Percentiles rank a stretch among this genome's conserved stretches.
phyloP scores from a whole-genome alignment of 2,329 filamentous ascomycete genomes.

The Penicillium sp. region DNA sequence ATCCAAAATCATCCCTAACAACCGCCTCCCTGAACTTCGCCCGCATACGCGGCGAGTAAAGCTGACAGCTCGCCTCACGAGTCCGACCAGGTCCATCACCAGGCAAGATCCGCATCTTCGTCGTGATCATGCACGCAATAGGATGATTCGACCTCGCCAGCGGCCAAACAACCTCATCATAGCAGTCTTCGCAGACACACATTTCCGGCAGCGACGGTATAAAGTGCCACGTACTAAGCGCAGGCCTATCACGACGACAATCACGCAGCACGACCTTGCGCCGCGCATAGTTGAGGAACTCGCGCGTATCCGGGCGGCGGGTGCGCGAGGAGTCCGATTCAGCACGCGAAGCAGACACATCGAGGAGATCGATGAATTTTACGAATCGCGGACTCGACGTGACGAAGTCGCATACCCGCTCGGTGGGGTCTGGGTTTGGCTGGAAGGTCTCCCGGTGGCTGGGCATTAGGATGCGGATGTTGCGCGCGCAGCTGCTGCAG shows the following conservation, averaged over 20 bases:
- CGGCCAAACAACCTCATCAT: slow-evolving; percentile 74
- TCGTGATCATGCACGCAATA: slow-evolving; percentile 66
- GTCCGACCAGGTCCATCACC: slow-evolving; percentile 43
- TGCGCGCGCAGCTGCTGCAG: slow-evolving; percentile 71
- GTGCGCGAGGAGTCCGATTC: slow-evolving; percentile 34
- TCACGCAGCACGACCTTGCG: slow-evolving; percentile 60
- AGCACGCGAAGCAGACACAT: slow-evolving; percentile 51
- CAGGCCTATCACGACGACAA: slow-evolving; percentile 64
- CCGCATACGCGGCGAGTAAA: slow-evolving; percentile 80
- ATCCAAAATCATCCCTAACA: slow-evolving; percentile 63
- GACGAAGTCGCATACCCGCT: slow-evolving; percentile 68
- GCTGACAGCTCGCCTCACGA: slow-evolving; percentile 62
- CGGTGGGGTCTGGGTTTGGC: slow-evolving; percentile 46
- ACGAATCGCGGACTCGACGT: slow-evolving; percentile 59
- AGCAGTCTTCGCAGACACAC: slow-evolving; percentile 85
- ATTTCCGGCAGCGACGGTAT: slow-evolving; percentile 74
- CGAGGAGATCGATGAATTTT: slow-evolving; percentile 57
- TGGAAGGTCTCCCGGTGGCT: slow-evolving; percentile 66
- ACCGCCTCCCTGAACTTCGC: slow-evolving; percentile 68
- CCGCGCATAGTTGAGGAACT: slow-evolving; percentile 64
- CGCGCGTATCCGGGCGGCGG: slow-evolving; percentile 54
- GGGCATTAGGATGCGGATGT: slow-evolving; percentile 72
- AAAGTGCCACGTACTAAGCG: slow-evolving; percentile 72
- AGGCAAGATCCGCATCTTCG: slow-evolving; percentile 59
- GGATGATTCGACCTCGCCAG: slow-evolving; percentile 55